A percentile compares a stretch with the other conserved stretches of the same genome.
Evolutionary conservation across 2,329 filamentous ascomycete genomes (phyloP).

Genomic region (Trichophyton simii): DNA sequence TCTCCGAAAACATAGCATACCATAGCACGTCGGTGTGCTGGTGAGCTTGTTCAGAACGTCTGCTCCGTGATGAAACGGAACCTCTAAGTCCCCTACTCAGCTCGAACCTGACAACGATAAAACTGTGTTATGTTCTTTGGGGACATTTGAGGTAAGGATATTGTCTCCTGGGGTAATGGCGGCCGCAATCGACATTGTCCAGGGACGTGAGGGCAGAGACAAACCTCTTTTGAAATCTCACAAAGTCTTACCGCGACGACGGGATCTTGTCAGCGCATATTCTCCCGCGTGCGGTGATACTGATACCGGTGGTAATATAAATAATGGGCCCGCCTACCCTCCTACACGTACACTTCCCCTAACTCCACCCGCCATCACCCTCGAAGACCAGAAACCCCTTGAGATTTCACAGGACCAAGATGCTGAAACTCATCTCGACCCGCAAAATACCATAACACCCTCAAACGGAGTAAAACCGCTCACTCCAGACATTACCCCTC

Average conservation of each 20-base stretch:
- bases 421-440: slow-evolving; percentile 8
- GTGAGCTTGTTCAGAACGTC: background rate
- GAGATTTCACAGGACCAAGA: slow-evolving; percentile 17
- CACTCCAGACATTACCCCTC: slow-evolving; percentile 64
- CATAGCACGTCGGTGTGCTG: background rate
- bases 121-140: background rate
- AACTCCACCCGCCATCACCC: slow-evolving; percentile 25
- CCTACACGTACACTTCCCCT: slow-evolving; percentile 24
- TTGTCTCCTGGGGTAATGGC: background rate
- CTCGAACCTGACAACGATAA: background rate
- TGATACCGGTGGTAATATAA: slow-evolving; percentile 5
- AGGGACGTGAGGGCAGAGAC: slow-evolving; percentile 12
- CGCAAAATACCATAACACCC: slow-evolving; percentile 39
- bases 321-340: slow-evolving; percentile 16
- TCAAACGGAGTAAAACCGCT: slow-evolving; percentile 55
- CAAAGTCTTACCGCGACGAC: slow-evolving; percentile 29
- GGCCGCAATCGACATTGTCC: background rate
- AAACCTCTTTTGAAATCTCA: slow-evolving; percentile 28
- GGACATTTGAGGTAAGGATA: background rate
- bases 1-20: background rate
- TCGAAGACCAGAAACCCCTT: slow-evolving; percentile 16
- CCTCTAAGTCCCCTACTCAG: background rate
- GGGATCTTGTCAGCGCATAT: slow-evolving; percentile 15
- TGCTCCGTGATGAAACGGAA: slow-evolving; percentile 3
- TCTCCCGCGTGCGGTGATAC: background rate